Percentiles rank a stretch among this genome's conserved stretches.
Evolutionary conservation across 441 rosid genomes (phyloP).

Genomic region (Flueggea neowawraea): DNA sequence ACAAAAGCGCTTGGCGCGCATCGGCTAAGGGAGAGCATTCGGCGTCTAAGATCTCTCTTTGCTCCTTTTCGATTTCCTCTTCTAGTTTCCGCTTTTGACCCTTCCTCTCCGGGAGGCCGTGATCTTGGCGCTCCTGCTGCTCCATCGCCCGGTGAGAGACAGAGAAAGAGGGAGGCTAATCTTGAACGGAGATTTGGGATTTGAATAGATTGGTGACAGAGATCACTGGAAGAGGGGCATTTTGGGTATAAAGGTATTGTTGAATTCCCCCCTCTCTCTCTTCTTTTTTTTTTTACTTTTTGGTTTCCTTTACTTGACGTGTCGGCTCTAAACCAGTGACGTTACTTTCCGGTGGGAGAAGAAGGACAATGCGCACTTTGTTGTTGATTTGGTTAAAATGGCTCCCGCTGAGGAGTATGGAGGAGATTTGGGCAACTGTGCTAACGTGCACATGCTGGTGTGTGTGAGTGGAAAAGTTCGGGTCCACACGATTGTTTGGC

Average conservation of each 20-base stretch:
- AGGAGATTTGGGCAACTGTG: too few relatives aligned
- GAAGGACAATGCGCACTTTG: too few relatives aligned
- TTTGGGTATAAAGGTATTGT: slow-evolving; percentile 21
- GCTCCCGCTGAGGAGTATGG: too few relatives aligned
- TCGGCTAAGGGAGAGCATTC: slow-evolving; percentile 37
- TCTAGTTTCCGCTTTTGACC: slow-evolving; percentile 96
- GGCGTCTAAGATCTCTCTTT: slow-evolving; percentile 46
- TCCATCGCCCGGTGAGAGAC: slow-evolving; percentile 34
- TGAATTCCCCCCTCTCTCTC: background rate
- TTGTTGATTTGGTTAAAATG: too few relatives aligned
- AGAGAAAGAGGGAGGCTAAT: slow-evolving; percentile 14
- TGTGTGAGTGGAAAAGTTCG: too few relatives aligned
- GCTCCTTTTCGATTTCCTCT: slow-evolving; percentile 54
- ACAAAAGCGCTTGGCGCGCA: slow-evolving; percentile 49
- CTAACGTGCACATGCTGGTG: too few relatives aligned
- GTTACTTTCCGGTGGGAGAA: too few relatives aligned
- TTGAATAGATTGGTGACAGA: slow-evolving; percentile 29
- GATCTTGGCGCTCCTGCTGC: slow-evolving; percentile 58
- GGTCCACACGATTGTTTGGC: too few relatives aligned
- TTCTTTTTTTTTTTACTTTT: background rate
- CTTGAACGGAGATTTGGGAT: slow-evolving; percentile 20
- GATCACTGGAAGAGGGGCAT: slow-evolving; percentile 34
- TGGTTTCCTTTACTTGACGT: background rate
- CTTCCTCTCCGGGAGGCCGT: slow-evolving; percentile 69
- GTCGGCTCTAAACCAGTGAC: background rate